Conservation (phyloP, 352 stramenopile species). For the Globisporangium splendens region DNA sequence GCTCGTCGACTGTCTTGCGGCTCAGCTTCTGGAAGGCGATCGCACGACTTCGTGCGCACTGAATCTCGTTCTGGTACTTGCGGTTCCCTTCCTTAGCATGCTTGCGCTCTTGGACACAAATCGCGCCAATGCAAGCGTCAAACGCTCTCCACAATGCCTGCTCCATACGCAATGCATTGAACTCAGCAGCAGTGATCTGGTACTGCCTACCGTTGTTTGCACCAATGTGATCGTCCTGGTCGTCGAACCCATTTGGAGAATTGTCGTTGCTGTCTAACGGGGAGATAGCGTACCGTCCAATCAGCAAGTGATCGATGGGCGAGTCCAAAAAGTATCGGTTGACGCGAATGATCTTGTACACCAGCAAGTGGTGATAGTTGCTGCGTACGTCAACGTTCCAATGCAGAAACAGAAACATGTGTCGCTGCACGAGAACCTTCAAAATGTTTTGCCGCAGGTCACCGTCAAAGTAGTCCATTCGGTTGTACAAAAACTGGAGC, state of each 20-base stretch:
- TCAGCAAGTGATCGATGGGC: slow-evolving; percentile 59
- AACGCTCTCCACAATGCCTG: slow-evolving; percentile 76
- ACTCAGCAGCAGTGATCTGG: slow-evolving; percentile 37
- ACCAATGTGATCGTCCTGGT: slow-evolving; percentile 20
- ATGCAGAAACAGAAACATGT: slow-evolving; percentile 77
- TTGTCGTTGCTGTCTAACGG: slow-evolving; percentile 27
- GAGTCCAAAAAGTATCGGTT: slow-evolving; percentile 66
- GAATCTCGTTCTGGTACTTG: slow-evolving; percentile 53
- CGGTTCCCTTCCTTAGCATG: slow-evolving; percentile 54
- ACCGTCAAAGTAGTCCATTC: slow-evolving; percentile 69
- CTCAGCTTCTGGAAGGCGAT: slow-evolving; percentile 58
- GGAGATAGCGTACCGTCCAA: slow-evolving; percentile 45
- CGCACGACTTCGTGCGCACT: slow-evolving; percentile 43
- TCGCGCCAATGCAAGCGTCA: slow-evolving; percentile 60
- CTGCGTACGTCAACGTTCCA: slow-evolving; percentile 70
- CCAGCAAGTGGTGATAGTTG: slow-evolving; percentile 73
- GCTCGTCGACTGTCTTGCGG: slow-evolving; percentile 29
- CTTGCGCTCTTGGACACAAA: slow-evolving; percentile 56
- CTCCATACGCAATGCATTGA: slow-evolving; percentile 47
- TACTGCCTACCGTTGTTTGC: not conserved
- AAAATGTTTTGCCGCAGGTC: slow-evolving; percentile 63
- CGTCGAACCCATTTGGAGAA: slow-evolving; percentile 22
- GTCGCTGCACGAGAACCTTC: slow-evolving; percentile 66
- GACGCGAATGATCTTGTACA: slow-evolving; percentile 59
- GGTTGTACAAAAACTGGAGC: slow-evolving; percentile 69